Evolutionary conservation across 805 yeast species (phyloP).

Genomic region (Zygoascus ofunaensis): DNA sequence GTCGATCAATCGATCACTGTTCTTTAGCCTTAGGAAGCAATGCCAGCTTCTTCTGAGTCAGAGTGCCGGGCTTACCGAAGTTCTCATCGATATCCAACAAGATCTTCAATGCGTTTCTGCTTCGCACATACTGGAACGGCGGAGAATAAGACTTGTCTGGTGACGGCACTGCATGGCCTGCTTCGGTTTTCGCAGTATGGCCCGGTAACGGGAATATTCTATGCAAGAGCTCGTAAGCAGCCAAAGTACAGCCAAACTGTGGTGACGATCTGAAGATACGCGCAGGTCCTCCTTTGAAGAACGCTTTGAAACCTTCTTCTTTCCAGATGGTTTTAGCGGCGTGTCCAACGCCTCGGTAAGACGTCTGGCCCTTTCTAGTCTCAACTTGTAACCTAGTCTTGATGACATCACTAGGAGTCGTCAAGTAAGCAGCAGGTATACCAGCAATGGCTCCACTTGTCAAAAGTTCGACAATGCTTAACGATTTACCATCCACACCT

Average conservation of each 20-base stretch:
- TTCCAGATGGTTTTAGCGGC: conserved; percentile 63
- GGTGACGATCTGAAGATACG: conserved; percentile 93
- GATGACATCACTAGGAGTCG: conserved; percentile 95
- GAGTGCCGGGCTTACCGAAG: conserved; percentile 32
- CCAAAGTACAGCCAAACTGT: conserved; percentile 94
- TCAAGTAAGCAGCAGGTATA: conserved; percentile 92
- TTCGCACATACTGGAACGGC: conserved; percentile 31
- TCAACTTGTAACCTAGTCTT: conserved; percentile 90
- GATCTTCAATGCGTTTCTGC: conserved; percentile 35
- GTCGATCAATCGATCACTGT: no score
- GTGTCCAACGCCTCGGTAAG: conserved; percentile 67
- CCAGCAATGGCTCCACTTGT: conserved; percentile 92
- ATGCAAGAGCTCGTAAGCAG: conserved; percentile 92
- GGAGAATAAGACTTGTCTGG: conserved; percentile 22
- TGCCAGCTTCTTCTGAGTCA: conserved; percentile 20
- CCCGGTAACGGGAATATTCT: conserved; percentile 59
- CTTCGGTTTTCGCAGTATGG: conserved; percentile 30
- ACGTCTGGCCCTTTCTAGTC: conserved; percentile 64
- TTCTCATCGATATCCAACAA: conserved; percentile 37
- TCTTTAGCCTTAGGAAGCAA: conserved; percentile 9
- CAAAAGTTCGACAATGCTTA: conserved; percentile 77
- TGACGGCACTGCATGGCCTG: conserved; percentile 35
- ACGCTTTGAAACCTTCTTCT: conserved; percentile 79
- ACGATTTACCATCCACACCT: conserved; percentile 57
- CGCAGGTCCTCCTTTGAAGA: conserved; percentile 95